Percentiles rank a stretch among this genome's conserved stretches.
Evolutionary conservation across 2,329 filamentous ascomycete genomes (phyloP).

Genomic region (Sporothrix inflata): DNA sequence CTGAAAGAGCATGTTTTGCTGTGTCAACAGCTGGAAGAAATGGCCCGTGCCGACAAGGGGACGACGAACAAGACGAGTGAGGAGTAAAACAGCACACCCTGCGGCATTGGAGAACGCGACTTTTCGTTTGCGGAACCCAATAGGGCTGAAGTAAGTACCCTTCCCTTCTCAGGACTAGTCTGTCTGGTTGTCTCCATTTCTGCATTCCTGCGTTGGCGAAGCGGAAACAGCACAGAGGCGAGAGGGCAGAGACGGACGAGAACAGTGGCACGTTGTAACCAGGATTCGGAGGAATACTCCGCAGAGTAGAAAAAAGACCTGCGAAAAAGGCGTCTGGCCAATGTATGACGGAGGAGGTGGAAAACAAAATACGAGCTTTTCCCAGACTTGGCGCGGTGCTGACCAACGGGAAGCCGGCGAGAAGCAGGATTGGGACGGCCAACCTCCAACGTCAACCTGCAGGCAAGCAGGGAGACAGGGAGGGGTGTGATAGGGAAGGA

Average conservation of each 20-base stretch:
- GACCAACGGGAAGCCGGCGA: not conserved
- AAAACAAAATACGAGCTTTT: slow-evolving; percentile 22
- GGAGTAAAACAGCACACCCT: not conserved
- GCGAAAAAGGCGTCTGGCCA: not conserved
- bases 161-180: not conserved
- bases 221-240: not conserved
- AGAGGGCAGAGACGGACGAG: not conserved
- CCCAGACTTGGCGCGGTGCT: slow-evolving; percentile 8
- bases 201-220: slow-evolving; percentile 11
- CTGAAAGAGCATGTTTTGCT: not conserved
- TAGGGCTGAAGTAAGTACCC: slow-evolving; percentile 27
- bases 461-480: not conserved
- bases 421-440: not conserved
- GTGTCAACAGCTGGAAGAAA: not conserved
- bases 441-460: not conserved
- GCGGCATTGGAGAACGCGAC: slow-evolving; percentile 14
- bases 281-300: slow-evolving; percentile 8
- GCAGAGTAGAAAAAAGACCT: not conserved
- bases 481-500: not conserved
- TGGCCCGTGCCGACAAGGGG: not conserved
- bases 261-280: not conserved
- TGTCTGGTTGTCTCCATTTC: not conserved
- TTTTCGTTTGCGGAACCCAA: slow-evolving; percentile 19
- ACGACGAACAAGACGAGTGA: not conserved
- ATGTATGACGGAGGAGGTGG: slow-evolving; percentile 20